These are phyloP conservation scores for Arthrocladium fulminans DNA, from an alignment of 2,329 filamentous ascomycete species.

Conservation along the genomic window DNA sequence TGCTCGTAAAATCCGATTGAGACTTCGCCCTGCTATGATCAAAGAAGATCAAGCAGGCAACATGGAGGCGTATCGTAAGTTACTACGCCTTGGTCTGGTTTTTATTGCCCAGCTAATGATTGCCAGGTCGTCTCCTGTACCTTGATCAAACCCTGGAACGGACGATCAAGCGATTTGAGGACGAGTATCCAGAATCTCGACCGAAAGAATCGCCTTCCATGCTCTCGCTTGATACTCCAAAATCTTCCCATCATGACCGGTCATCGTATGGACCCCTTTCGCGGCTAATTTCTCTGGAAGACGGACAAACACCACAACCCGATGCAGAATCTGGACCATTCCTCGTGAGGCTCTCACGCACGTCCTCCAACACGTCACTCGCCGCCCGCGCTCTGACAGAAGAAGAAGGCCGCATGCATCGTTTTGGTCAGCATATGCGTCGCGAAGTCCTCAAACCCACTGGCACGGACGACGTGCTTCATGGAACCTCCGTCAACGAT, in stretches of 20 bases:
- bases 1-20: conserved; percentile 75
- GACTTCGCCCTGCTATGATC: conserved; percentile 73
- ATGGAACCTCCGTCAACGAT: conserved; percentile 30
- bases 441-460: conserved; percentile 52
- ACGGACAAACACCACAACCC: conserved; percentile 29
- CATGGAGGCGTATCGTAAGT: conserved; percentile 68
- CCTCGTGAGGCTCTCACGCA: conserved; percentile 45
- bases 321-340: conserved; percentile 35
- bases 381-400: conserved; percentile 55
- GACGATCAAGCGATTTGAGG: conserved; percentile 92
- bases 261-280: conserved; percentile 2
- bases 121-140: conserved; percentile 66
- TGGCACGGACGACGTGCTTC: conserved; percentile 29
- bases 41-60: conserved; percentile 64
- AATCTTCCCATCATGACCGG: conserved; percentile 28
- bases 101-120: conserved; percentile 22
- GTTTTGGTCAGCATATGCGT: conserved; percentile 57
- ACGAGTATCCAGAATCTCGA: conserved; percentile 87
- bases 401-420: conserved; percentile 63
- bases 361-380: conserved; percentile 59
- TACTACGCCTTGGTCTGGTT: conserved; percentile 12
- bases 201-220: conserved; percentile 26
- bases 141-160: conserved; percentile 78
- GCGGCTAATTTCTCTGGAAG: conserved; percentile 19
- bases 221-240: conserved; percentile 22